Base-by-base conservation (phyloP, 2,329 filamentous ascomycete species). In the Microsporum ferrugineum region DNA sequence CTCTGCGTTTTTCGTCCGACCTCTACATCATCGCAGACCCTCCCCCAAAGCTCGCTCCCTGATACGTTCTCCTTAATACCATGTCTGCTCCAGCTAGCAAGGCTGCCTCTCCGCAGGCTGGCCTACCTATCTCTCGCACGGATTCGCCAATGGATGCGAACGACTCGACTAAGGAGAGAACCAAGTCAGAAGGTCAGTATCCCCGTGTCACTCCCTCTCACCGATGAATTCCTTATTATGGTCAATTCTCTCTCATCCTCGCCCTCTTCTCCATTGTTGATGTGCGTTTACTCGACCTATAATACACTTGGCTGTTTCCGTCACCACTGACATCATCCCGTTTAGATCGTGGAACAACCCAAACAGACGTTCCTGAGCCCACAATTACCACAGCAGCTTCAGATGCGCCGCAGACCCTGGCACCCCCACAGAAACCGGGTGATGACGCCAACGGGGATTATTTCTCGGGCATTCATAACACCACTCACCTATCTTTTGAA, bases 381-480 rank as follows among this genome's bases (percentile, higher is more conserved):
- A 68, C 75, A 68, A 69, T 70, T 62, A 68, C 76, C 66, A 72
- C 79, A 68, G n/a, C 51, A 34, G 82, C 82, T 78, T 78, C 78
- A 73, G 84, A 87, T 71, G 73, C 76, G 60, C 78, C 84, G 69
- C 84, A 84, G 75, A 84, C 86, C 61, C 81, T 89, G 70, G 85
- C 86, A 66, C 86, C 87, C 67, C 86, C 87, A 61, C 87, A 86
- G 62, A 85, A 86, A 74, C 77, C 77, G 60, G 71, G 72, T 38
- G 62, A 63, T 14, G 53, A 55, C 31, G 51, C 51, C 31, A 55
- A 57, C n/a, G 81, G 84, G 55, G 87, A 90, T 70, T 89, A 88
- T 75, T 90, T 89, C 73, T 81, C 82, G 59, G 80, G 78, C 62
- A 78, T 82, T 64, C 80, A 82, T 67, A 76, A 76, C 68, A 79